Evolutionary conservation across 441 rosid species (phyloP), one percentile per base, ranked within the genome.

Genomic region (Theobroma grandiflorum): DNA sequence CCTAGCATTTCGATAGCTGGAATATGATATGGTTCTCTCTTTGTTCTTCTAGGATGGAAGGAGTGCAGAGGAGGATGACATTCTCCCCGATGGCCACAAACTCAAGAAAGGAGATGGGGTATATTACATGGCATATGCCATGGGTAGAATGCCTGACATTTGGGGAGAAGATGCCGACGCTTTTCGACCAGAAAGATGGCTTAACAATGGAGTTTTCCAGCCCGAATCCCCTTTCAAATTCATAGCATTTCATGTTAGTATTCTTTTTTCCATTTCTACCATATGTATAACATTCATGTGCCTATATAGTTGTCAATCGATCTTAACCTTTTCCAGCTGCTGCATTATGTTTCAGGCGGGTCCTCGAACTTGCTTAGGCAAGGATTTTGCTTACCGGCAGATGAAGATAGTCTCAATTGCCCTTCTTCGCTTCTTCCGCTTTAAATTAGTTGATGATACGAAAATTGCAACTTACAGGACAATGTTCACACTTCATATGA

Each of bases 111-210:
- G 96, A 4, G 96, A 95, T 58, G 87, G 81, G 0, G 79, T 91
- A 3, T 83, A 84, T 75, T 92, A 93, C 76, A 38, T 85, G 84
- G 87, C 94, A 3, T 96, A 93, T 63, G 89, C 94, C 15, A 92
- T 94, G 98, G 99, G 96, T 3, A 90, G 98, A 83, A 94, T 93
- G 97, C 72, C 84, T 68, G 81, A 80, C 63, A 85, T 93, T 11
- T 93, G 96, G 98, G 98, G 98, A 40, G 91, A 92, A 12, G 94
- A 96, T 61, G 95, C 95, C 0, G 88, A 86, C 73, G 90, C 87
- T 4, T 93, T 92, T 81, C 84, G 80, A 37, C 98, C 98, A 0
- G 97, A 93, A 86, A 90, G 97, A 83, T 96, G 99, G 98, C 88
- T 96, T 22, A 84, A 84, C 31, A 78, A 86, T 22, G 95, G 97